Base-by-base conservation (phyloP, 2,329 filamentous ascomycete genomes). In the Penicillium sp. region DNA sequence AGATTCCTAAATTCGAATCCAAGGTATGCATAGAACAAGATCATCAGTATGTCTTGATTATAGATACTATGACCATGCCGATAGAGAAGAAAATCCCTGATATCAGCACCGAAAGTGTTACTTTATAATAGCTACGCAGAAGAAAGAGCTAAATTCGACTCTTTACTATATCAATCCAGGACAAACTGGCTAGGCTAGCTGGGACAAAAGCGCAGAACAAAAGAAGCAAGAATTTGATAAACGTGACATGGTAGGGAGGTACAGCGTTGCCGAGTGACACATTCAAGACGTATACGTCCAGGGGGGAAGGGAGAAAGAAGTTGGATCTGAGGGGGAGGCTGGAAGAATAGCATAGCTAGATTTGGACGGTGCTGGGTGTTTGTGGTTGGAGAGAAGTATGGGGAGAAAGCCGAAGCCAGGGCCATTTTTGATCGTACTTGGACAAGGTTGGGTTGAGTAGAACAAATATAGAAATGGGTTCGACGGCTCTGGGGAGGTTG, bases 151-250 rank as follows among this genome's bases (percentile, higher is more conserved):
- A 38, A n/a, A 44, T 35, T 47, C 29, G 35, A 32, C 29, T 48
- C 50, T 52, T 48, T 52, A 52, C 35, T 47, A 52, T 52, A 41
- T 6, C 44, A 47, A 40, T 19, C 55, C 35, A 56, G 32, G 34
- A 48, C 35, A 45, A 43, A 56, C 36, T n/a, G 51, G 45, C 47
- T 49, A 53, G 26, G 26, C 53, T 55, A 57, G 48, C 51, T 42
- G 18, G 34, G 26, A 27, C 7, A 23, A 48, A 51, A 47, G 8
- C 39, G 8, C 19, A 45, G 16, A 43, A 45, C 42, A 43, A 34
- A 54, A 38, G 32, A 23, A 43, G 35, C 34, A 34, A 18, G 49
- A 34, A 48, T 41, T 47, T 30, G 19, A 40, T 34, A 46, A 30
- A 38, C 50, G 26, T 52, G 36, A 41, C 38, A 36, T 43, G 47